These are phyloP conservation scores for Penium margaritaceum DNA, from an alignment of 139 green algal species.

Conservation along the genomic window DNA sequence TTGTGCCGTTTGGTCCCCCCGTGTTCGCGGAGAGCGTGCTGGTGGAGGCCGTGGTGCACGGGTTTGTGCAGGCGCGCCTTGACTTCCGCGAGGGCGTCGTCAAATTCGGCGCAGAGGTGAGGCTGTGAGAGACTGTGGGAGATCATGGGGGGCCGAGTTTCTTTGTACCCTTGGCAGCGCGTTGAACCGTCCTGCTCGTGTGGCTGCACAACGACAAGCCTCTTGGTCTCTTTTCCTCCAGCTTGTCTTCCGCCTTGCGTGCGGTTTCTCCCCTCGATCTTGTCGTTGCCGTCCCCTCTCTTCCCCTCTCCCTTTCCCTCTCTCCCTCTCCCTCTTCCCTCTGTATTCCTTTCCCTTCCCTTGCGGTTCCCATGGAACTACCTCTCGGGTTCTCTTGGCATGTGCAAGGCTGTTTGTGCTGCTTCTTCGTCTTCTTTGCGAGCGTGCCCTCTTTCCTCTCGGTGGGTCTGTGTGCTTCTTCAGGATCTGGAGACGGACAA, in stretches of 20 bases:
- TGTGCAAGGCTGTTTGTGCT: neutral
- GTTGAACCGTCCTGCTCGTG: neutral
- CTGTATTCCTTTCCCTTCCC: neutral
- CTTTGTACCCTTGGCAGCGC: neutral
- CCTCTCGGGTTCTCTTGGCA: neutral
- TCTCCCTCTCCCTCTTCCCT: neutral
- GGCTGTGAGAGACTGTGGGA: neutral
- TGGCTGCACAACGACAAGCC: neutral
- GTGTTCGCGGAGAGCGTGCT: slow-evolving; percentile 73
- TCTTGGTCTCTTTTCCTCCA: too few species aligned
- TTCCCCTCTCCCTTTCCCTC: neutral
- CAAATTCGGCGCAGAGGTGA: neutral
- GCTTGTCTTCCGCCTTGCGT: too few species aligned
- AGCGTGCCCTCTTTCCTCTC: neutral
- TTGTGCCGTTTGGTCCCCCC: slow-evolving; percentile 73
- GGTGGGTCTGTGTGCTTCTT: neutral
- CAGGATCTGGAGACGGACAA: slow-evolving; percentile 61
- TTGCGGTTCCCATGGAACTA: neutral
- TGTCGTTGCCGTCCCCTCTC: neutral
- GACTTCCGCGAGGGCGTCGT: neutral
- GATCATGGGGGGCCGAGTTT: neutral
- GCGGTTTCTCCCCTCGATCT: neutral
- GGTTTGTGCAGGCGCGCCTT: slow-evolving; percentile 61
- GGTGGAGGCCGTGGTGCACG: slow-evolving; percentile 80
- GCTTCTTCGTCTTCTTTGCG: neutral